These are phyloP conservation scores for Oidiodendron maius DNA, from an alignment of 495 filamentous ascomycete genomes.

Conservation along the genomic window DNA sequence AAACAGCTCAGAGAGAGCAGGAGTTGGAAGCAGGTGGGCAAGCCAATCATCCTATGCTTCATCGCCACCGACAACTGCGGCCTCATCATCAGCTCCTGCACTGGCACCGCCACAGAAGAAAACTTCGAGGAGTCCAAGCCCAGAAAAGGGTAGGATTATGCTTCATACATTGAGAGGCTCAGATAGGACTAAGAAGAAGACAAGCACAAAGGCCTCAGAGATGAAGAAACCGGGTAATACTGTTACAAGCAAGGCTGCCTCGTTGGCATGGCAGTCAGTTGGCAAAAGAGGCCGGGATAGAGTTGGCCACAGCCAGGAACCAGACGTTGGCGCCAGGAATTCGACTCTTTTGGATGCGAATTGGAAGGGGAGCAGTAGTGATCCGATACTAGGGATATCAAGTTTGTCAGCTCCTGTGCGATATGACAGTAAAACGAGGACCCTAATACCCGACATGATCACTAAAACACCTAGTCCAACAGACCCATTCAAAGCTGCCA, in stretches of 20 bases:
- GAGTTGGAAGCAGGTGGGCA: constrained; percentile 20
- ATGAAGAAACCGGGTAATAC: constrained; percentile 30
- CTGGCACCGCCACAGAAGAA: constrained; percentile 32
- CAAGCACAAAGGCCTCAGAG: constrained; percentile 37
- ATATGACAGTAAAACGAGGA: constrained; percentile 23
- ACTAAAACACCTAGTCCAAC: constrained; percentile 6
- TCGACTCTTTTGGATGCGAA: constrained; percentile 14
- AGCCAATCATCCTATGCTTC: constrained; percentile 2
- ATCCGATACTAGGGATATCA: constrained; percentile 5
- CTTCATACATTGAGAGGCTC: constrained; percentile 68
- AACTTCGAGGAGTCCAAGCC: constrained; percentile 64
- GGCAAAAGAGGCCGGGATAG: constrained; percentile 22
- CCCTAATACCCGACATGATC: constrained; percentile 10
- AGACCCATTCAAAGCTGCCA: constrained; percentile 13
- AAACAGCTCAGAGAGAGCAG: constrained; percentile 44
- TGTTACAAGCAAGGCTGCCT: constrained; percentile 78
- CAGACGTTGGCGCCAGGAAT: constrained; percentile 17
- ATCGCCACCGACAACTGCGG: constrained; percentile 7
- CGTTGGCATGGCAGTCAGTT: constrained; percentile 69
- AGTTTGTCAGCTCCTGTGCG: constrained; percentile 12
- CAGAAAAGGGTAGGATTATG: constrained; percentile 76
- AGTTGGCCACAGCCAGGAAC: constrained; percentile 30
- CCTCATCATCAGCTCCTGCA: constrained; percentile 24
- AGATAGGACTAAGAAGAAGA: constrained; percentile 52
- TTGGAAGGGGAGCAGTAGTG: constrained; percentile 13